Percentiles rank a stretch among this genome's conserved stretches.
phyloP scores from a whole-genome alignment of 176 grass and related monocot species.

The Carex parvula region DNA sequence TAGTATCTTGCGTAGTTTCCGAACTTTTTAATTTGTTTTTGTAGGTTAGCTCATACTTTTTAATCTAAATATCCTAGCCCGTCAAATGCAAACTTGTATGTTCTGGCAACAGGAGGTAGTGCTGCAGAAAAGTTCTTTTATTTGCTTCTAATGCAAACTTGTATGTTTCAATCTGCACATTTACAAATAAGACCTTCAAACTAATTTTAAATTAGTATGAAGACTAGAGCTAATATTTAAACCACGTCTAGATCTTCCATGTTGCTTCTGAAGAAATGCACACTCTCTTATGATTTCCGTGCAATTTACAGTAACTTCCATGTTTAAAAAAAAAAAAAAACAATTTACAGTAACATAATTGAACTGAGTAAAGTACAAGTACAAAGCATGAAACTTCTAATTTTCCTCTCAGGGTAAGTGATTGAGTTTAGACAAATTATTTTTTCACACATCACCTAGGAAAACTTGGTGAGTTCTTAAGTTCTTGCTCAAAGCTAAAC shows the following conservation, averaged over 20 bases:
- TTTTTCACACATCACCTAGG: conserved; percentile 9
- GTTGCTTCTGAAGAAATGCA: neutral
- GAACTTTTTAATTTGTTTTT: neutral
- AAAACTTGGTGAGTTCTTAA: conserved; percentile 16
- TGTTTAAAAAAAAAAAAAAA: too few species aligned
- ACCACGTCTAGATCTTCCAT: neutral
- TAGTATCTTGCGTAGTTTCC: neutral
- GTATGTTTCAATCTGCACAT: neutral
- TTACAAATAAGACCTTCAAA: neutral
- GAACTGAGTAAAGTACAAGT: neutral
- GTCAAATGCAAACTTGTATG: too few species aligned
- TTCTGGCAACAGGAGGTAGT: neutral
- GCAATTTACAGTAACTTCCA: neutral
- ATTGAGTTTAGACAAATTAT: conserved; percentile 8
- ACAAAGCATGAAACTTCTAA: neutral
- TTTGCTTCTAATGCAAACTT: neutral
- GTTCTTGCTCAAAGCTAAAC: conserved; percentile 27
- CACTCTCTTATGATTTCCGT: neutral
- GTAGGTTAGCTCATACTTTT: neutral
- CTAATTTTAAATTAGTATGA: neutral
- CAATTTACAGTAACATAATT: neutral
- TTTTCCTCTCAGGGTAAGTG: neutral
- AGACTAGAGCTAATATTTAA: neutral
- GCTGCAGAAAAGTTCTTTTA: neutral
- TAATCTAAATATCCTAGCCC: neutral